phyloP scores from a whole-genome alignment of 2,329 filamentous ascomycete genomes.

The Magnaporthiopsis rhizophila region DNA sequence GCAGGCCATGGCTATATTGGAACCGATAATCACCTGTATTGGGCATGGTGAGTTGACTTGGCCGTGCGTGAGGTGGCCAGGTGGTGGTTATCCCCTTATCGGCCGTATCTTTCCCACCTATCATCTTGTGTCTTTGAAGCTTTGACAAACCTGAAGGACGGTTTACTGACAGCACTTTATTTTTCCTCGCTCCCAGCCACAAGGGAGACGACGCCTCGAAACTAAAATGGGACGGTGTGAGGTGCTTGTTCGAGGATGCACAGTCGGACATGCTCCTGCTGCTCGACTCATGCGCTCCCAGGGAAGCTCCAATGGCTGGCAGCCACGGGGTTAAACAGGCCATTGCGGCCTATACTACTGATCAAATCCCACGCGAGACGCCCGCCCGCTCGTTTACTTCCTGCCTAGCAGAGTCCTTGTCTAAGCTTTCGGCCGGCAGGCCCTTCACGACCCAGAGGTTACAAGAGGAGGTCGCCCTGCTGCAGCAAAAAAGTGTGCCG shows the following conservation, averaged over 20 bases:
- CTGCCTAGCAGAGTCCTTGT: conserved; percentile 46
- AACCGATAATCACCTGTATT: conserved; percentile 54
- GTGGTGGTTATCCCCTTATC: no score
- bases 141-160: not conserved
- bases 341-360: conserved; percentile 50
- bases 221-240: conserved; percentile 56
- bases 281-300: conserved; percentile 52
- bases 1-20: conserved; percentile 52
- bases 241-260: conserved; percentile 54
- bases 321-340: conserved; percentile 53
- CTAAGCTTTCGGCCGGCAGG: conserved; percentile 42
- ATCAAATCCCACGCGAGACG: conserved; percentile 37
- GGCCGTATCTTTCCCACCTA: not conserved
- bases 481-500: conserved; percentile 35
- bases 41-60: conserved; percentile 50
- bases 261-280: conserved; percentile 55
- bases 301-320: conserved; percentile 40
- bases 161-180: conserved; percentile 13
- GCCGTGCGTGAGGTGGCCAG: not conserved
- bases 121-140: no score
- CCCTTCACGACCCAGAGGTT: conserved; percentile 49
- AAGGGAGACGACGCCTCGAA: conserved; percentile 48
- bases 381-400: conserved; percentile 50
- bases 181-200: conserved; percentile 34
- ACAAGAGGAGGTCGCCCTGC: conserved; percentile 44